Base-by-base conservation (phyloP, 139 green algal genomes). In the Chlamydomonas sphaeroides region DNA sequence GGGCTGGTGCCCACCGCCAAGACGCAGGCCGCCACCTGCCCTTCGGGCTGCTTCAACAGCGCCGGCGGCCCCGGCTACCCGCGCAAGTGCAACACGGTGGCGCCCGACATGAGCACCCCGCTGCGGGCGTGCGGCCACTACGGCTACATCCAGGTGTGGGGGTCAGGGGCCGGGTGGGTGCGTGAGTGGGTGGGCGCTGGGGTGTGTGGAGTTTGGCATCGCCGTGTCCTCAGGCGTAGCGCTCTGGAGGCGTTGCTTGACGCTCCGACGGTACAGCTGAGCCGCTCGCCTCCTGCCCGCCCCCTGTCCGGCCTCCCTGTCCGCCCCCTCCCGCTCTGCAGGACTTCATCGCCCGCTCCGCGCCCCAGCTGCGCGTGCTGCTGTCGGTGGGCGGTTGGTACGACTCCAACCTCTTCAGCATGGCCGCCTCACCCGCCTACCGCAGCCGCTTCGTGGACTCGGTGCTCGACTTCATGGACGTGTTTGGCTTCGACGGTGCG, bases 301-400 rank as follows among this genome's bases (percentile, higher is more conserved):
- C n/a, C n/a, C n/a, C n/a, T n/a, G n/a, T n/a, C n/a, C n/a, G n/a
- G n/a, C n/a, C n/a, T n/a, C n/a, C n/a, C n/a, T n/a, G n/a, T n/a
- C n/a, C n/a, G n/a, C n/a, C n/a, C n/a, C n/a, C n/a, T n/a, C n/a
- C n/a, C n/a, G n/a, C n/a, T n/a, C n/a, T n/a, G n/a, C n/a, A n/a
- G n/a, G 8, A 62, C 8, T 76, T 76, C 68, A 76, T 76, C 30
- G 5, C 0, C 28, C 30, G 30, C 17, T 11, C 5, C 15, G 68
- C 68, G 18, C 68, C 68, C 8, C 41, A 76, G 42, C 42, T 76
- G 36, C 68, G 68, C 42, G 68, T 62, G 42, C 68, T 76, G n/a
- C n/a, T n/a, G n/a, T n/a, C 39, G 10, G 42, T 63, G 30, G 68
- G 70, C 70, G 70, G 70, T 48, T 78, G 70, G 70, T 78, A 78